phyloP scores from a whole-genome alignment of 345 rosid species.

The Camelina hispida region DNA sequence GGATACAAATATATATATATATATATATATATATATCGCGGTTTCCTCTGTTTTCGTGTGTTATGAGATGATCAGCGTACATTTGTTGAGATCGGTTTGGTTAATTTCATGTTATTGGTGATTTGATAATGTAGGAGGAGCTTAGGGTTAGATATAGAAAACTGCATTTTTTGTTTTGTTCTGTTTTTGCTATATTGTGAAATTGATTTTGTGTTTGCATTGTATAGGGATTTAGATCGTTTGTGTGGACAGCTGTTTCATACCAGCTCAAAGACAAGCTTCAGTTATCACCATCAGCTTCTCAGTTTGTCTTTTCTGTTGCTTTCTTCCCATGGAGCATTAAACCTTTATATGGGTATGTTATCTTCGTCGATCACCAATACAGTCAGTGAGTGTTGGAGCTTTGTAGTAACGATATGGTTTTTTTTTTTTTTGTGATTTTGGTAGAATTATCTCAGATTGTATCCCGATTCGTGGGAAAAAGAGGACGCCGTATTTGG shows the following conservation, averaged over 20 bases:
- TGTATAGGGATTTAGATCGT: slow-evolving; percentile 93
- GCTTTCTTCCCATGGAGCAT: slow-evolving; percentile 96
- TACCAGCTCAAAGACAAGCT: slow-evolving; percentile 92
- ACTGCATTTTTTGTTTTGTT: not conserved
- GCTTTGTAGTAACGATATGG: not conserved
- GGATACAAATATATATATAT: not conserved
- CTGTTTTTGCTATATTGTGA: not conserved
- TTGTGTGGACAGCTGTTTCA: slow-evolving; percentile 98
- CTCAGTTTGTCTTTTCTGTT: slow-evolving; percentile 83
- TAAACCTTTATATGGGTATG: slow-evolving; percentile 94
- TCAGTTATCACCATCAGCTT: slow-evolving; percentile 91
- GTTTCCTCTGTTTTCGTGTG: slow-evolving; percentile 31
- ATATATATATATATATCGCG: not conserved
- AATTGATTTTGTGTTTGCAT: not conserved
- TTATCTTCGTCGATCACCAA: not conserved
- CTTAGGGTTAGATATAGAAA: slow-evolving; percentile 1
- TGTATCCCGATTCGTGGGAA: slow-evolving; percentile 87
- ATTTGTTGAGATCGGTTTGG: not conserved
- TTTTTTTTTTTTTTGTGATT: not conserved
- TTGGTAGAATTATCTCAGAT: slow-evolving; percentile 82
- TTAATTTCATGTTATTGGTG: not conserved
- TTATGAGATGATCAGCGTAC: slow-evolving; percentile 8
- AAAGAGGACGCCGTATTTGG: slow-evolving; percentile 85
- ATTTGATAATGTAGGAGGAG: too few relatives aligned
- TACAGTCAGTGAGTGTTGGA: not conserved